phyloP scores from a whole-genome alignment of 768 basidiomycete genomes.

The Fistulinella prunicolor region DNA sequence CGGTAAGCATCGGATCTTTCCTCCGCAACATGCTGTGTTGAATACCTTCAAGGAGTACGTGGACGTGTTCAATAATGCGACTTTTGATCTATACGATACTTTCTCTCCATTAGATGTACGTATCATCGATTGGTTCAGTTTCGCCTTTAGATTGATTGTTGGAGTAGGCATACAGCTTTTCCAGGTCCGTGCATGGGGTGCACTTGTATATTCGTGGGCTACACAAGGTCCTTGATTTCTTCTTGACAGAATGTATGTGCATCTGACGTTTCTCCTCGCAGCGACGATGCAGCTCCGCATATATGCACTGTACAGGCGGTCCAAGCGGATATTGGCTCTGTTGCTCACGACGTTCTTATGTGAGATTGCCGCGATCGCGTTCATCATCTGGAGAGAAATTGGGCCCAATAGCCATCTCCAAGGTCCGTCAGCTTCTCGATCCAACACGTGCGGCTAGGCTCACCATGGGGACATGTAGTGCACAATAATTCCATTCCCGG shows the following conservation, averaged over 20 bases:
- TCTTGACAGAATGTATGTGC: not conserved
- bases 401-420: constrained; percentile 22
- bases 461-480: constrained; percentile 12
- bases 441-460: not conserved
- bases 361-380: constrained; percentile 23
- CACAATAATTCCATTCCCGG: not conserved
- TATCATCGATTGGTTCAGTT: not conserved
- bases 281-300: constrained; percentile 33
- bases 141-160: not conserved
- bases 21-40: too few species aligned
- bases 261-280: constrained; percentile 11
- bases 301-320: constrained; percentile 32
- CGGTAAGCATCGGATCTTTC: constrained; percentile 9
- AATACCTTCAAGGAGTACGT: constrained; percentile 23
- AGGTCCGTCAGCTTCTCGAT: constrained; percentile 9
- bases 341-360: constrained; percentile 19
- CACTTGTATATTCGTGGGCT: constrained; percentile 30
- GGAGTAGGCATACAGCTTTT: constrained; percentile 26
- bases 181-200: constrained; percentile 32
- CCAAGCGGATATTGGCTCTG: constrained; percentile 17
- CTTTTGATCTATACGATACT: not conserved
- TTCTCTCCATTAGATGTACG: constrained; percentile 20
- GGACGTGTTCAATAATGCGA: not conserved
- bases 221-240: constrained; percentile 26
- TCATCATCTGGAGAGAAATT: constrained; percentile 27